Conservation (phyloP, 2,329 filamentous ascomycete species). For the Talaromyces marneffei region DNA sequence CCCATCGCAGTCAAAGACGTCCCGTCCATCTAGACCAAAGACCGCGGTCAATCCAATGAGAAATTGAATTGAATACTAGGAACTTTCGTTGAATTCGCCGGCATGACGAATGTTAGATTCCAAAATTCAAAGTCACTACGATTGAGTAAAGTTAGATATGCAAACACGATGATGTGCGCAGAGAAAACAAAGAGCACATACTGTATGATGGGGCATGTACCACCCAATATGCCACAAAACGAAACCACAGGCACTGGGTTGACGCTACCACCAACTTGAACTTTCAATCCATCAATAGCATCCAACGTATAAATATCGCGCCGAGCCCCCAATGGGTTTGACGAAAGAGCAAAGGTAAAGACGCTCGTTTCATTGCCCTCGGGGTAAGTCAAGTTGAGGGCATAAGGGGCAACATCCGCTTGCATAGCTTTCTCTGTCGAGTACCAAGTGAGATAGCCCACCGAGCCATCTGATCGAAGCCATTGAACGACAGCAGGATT, state of each 20-base stretch:
- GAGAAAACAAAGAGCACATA: not conserved
- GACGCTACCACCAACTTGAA: constrained; percentile 9
- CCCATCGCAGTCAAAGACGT: too few relatives aligned
- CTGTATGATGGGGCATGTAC: not conserved
- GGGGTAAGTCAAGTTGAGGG: constrained; percentile 51
- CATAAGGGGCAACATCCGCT: constrained; percentile 37
- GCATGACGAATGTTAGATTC: constrained; percentile 4
- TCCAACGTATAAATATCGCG: constrained; percentile 8
- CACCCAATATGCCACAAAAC: not conserved
- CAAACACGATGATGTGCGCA: not conserved
- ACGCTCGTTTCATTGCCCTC: constrained; percentile 44
- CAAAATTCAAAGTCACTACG: constrained; percentile 7
- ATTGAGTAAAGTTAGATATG: not conserved
- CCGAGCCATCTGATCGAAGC: constrained; percentile 33
- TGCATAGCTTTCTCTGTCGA: constrained; percentile 39
- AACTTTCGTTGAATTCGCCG: not conserved
- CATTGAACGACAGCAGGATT: constrained; percentile 58
- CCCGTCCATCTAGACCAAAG: too few relatives aligned
- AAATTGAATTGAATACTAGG: not conserved
- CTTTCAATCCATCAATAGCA: constrained; percentile 14
- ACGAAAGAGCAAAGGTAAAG: constrained; percentile 31
- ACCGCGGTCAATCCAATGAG: not conserved
- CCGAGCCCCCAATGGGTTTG: not conserved
- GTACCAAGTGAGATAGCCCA: constrained; percentile 28
- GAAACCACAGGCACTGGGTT: constrained; percentile 7